Conservation (phyloP, 164 flowering plant genomes). For the Euptelea pleiosperma region DNA sequence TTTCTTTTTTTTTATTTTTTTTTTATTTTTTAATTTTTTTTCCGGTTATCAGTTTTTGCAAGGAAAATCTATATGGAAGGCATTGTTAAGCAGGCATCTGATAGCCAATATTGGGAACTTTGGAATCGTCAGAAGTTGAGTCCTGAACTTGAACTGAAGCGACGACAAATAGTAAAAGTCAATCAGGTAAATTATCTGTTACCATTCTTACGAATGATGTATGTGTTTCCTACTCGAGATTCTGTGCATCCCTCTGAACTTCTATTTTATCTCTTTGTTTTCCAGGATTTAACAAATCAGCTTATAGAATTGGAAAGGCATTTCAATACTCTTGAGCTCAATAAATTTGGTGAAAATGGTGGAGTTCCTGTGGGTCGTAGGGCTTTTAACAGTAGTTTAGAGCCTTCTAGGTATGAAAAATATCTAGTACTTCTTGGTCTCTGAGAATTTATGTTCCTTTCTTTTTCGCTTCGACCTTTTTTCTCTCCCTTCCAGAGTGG, state of each 20-base stretch:
- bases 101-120: conserved; percentile 72
- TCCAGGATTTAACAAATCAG: conserved; percentile 70
- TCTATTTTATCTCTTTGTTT: background rate
- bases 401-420: conserved; percentile 57
- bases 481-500: no score
- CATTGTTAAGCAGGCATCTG: conserved; percentile 74
- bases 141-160: conserved; percentile 80
- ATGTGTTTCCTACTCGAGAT: background rate
- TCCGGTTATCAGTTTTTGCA: conserved; percentile 57
- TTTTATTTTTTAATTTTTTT: background rate
- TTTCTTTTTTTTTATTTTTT: no score
- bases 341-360: conserved; percentile 55
- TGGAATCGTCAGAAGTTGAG: conserved; percentile 83
- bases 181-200: conserved; percentile 46
- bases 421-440: background rate
- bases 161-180: conserved; percentile 40
- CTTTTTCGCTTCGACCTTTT: no score
- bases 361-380: conserved; percentile 32
- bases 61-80: conserved; percentile 71
- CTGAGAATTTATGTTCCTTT: background rate
- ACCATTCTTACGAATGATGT: background rate
- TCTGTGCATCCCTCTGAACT: background rate
- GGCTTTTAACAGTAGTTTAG: conserved; percentile 32
- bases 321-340: conserved; percentile 77
- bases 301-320: conserved; percentile 82